Base-by-base conservation (phyloP, 371 early-diverging fungal genomes). In the Mucor ambiguus region DNA sequence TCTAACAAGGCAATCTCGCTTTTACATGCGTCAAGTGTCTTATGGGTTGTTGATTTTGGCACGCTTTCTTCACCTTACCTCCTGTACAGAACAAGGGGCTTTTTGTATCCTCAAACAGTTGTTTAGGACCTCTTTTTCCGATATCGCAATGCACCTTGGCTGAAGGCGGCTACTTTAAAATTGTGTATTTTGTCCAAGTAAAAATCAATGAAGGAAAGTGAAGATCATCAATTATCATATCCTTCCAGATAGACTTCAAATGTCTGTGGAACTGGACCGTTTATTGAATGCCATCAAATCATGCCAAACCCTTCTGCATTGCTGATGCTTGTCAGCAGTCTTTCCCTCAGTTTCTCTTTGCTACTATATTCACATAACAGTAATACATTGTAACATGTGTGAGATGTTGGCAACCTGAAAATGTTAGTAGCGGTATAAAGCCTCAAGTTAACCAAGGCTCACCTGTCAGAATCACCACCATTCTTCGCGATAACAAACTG, bases 401-500 rank as follows among this genome's bases (percentile, higher is more conserved):
- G 83, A 0, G 94, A 89, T 0, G 96, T 93, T 0, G 91, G 91
- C 48, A 90, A 60, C 46, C 85, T 81, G 69, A 1, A 14, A 9
- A 24, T 0, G 14, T 49, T 11, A 22, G 20, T 33, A 33, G 32
- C 10, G 11, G 22, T n/a, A 43, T 30, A 41, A 35, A 28, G 4
- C 33, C 9, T 30, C 4, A 26, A 20, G 12, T 9, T 1, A 41
- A 30, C 8, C 9, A 20, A n/a, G n/a, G n/a, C 32, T 62, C 70
- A 80, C 83, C 83, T 80, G 29, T 83, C 81, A 0, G 98, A 95
- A 79, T 99, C 99, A 9, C 95, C 96, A 2, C 99, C 99, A 65
- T 98, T 98, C 74, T 95, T 93, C 66, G 97, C 95, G 70, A 99
- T 94, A 4, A 97, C 96, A 86, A 99, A 95, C 37, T 90, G 91